These are phyloP conservation scores for Jatropha multifida DNA, from an alignment of 441 rosid species.

Conservation along the genomic window DNA sequence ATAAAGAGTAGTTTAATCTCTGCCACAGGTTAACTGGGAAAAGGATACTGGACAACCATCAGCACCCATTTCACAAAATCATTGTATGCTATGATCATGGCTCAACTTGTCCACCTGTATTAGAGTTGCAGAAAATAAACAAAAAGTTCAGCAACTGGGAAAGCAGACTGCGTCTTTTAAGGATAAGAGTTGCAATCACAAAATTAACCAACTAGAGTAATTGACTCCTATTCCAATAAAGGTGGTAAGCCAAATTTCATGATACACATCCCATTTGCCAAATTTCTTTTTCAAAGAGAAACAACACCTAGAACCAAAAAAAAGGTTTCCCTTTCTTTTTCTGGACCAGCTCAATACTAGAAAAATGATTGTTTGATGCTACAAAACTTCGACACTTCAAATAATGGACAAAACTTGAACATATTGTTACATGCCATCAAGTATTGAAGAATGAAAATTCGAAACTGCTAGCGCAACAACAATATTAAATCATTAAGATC, in stretches of 20 bases:
- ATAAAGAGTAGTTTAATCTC: background rate
- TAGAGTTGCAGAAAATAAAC: background rate
- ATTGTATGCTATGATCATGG: background rate
- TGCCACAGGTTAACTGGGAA: slow-evolving; percentile 2
- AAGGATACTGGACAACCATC: background rate
- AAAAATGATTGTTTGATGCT: background rate
- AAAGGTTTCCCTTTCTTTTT: background rate
- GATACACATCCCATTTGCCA: too few relatives aligned
- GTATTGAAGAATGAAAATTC: background rate
- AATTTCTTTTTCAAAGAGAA: background rate
- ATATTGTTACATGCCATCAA: background rate
- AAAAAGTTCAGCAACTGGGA: background rate
- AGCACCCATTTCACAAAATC: background rate
- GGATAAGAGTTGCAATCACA: background rate
- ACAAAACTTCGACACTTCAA: background rate
- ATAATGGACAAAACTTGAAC: background rate
- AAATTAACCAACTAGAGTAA: background rate
- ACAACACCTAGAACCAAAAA: background rate
- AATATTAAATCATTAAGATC: background rate
- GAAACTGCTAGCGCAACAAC: background rate
- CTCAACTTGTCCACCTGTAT: background rate
- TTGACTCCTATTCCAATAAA: background rate
- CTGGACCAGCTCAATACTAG: background rate
- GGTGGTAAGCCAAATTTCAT: background rate
- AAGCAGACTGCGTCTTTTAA: background rate